A percentile compares a stretch with the other conserved stretches of the same genome.
Conservation (phyloP, 495 filamentous ascomycete genomes). For the Aspergillus baeticus region DNA sequence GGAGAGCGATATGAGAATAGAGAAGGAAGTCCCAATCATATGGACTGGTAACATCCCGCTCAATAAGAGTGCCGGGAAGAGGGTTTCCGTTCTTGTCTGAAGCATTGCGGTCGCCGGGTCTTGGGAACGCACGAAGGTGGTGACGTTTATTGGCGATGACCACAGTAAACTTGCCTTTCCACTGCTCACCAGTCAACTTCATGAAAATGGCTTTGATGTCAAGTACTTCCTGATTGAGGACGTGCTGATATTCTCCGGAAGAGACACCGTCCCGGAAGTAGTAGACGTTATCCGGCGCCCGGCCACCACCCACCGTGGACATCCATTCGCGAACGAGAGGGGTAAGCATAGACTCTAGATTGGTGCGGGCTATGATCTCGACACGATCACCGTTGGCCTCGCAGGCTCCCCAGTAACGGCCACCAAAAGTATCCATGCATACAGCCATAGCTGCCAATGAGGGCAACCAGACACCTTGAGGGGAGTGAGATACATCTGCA, state of each 20-base stretch:
- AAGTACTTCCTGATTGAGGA: constrained; percentile 71
- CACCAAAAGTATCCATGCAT: constrained; percentile 66
- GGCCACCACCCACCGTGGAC: constrained; percentile 45
- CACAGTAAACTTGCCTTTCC: constrained; percentile 68
- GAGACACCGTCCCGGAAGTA: constrained; percentile 96
- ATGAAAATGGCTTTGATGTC: constrained; percentile 63
- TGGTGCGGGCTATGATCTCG: constrained; percentile 68
- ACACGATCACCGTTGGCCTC: constrained; percentile 74
- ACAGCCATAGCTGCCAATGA: constrained; percentile 88
- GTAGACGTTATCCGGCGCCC: constrained; percentile 65
- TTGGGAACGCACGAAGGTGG: constrained; percentile 88
- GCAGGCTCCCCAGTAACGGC: constrained; percentile 71
- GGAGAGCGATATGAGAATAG: constrained; percentile 73
- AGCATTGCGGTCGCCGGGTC: constrained; percentile 38
- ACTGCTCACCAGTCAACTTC: constrained; percentile 28
- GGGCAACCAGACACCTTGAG: constrained; percentile 58
- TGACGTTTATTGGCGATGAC: constrained; percentile 89
- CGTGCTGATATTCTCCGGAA: constrained; percentile 74
- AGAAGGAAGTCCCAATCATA: constrained; percentile 87
- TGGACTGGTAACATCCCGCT: constrained; percentile 83
- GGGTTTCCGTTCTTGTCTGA: constrained; percentile 75
- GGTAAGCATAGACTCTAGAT: constrained; percentile 61
- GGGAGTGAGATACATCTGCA: constrained; percentile 82
- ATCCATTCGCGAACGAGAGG: constrained; percentile 65
- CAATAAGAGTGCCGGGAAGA: constrained; percentile 78